Evolutionary conservation across 1,139 yeast genomes (phyloP).

Genomic region (Zygosaccharomyces sapae): DNA sequence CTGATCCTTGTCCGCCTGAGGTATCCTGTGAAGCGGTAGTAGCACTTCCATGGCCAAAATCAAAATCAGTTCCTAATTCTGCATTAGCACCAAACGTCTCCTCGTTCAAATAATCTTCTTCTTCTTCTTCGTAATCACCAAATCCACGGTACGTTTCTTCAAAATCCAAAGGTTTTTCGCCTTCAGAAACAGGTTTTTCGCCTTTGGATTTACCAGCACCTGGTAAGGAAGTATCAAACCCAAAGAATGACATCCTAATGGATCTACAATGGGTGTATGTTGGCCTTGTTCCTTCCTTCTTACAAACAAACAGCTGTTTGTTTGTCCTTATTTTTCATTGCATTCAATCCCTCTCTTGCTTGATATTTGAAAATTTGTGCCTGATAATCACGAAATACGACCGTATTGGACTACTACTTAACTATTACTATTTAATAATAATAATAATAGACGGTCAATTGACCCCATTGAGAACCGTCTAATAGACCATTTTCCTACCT

Average conservation of each 20-base stretch:
- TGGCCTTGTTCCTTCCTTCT: neutral
- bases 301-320: neutral
- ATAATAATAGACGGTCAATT: no score
- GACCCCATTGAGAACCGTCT: slow-evolving; percentile 1
- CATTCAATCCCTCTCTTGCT: slow-evolving; percentile 1
- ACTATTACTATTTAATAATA: neutral
- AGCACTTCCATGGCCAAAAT: slow-evolving; percentile 48
- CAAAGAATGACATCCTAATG: slow-evolving; percentile 34
- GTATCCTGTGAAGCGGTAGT: slow-evolving; percentile 34
- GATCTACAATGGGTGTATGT: neutral
- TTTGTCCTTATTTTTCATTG: neutral
- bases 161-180: slow-evolving; percentile 50
- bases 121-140: slow-evolving; percentile 63
- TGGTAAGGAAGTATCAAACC: slow-evolving; percentile 30
- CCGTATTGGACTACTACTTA: neutral
- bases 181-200: slow-evolving; percentile 12
- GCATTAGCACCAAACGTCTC: slow-evolving; percentile 77
- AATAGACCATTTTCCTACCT: slow-evolving; percentile 37
- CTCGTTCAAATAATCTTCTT: slow-evolving; percentile 77
- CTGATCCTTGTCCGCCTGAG: slow-evolving; percentile 32
- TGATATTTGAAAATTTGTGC: slow-evolving; percentile 5
- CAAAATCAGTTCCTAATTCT: slow-evolving; percentile 66
- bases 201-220: slow-evolving; percentile 11
- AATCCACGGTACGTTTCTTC: slow-evolving; percentile 82
- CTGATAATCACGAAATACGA: slow-evolving; percentile 3